Evolutionary conservation across 2,329 filamentous ascomycete genomes (phyloP).

Genomic region (Passalora sequoiae): DNA sequence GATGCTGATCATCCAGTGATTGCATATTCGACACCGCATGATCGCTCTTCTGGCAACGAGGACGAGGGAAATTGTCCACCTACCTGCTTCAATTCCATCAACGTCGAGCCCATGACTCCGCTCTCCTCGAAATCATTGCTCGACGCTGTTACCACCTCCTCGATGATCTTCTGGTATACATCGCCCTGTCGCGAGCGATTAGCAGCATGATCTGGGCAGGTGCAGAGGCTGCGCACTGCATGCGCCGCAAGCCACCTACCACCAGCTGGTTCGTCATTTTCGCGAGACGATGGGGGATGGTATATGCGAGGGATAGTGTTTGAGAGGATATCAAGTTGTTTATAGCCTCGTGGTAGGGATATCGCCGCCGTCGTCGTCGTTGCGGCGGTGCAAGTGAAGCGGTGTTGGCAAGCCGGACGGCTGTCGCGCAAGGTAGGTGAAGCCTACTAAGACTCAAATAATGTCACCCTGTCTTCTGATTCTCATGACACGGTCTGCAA

Average conservation of each 20-base stretch:
- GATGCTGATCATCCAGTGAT: background rate
- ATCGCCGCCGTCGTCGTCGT: background rate
- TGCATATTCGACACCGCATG: background rate
- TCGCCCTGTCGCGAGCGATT: constrained; percentile 50
- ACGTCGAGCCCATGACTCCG: constrained; percentile 78
- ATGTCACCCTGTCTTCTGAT: constrained; percentile 8
- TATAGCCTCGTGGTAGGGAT: constrained; percentile 3
- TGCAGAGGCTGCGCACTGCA: too few species aligned
- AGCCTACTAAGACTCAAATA: constrained; percentile 1
- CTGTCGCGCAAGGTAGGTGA: constrained; percentile 8
- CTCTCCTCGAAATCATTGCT: constrained; percentile 95
- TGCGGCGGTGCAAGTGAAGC: constrained; percentile 4
- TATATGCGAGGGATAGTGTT: background rate
- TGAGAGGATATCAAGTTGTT: too few species aligned
- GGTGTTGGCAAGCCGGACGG: constrained; percentile 1
- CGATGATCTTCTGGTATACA: constrained; percentile 88
- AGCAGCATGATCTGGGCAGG: constrained; percentile 16
- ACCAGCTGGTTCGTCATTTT: constrained; percentile 29
- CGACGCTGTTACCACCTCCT: constrained; percentile 60
- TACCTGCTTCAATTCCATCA: constrained; percentile 85
- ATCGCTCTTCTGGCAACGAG: background rate
- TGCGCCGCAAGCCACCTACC: constrained; percentile 16
- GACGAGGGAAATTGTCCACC: constrained; percentile 28
- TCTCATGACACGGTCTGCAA: constrained; percentile 2
- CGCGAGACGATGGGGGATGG: constrained; percentile 1